Base-by-base conservation (phyloP, 1,284 basidiomycete species). In the Cronartium quercuum region DNA sequence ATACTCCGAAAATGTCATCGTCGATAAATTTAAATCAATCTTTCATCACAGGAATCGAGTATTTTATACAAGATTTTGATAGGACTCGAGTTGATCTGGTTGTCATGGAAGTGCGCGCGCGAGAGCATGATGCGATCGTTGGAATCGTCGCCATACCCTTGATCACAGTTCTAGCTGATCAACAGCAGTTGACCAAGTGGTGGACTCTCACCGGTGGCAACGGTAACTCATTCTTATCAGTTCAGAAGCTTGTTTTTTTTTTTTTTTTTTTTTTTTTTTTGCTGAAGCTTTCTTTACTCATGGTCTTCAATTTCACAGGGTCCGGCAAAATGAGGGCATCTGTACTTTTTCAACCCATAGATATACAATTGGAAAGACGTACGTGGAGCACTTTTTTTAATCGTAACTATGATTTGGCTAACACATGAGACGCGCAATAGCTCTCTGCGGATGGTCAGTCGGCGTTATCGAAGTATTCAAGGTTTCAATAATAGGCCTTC, bases 331-430 rank as follows among this genome's bases (percentile, higher is more conserved):
- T 55, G 51, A n/a, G 51, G 51, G 51, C 51, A 10, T 55, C 51
- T 21, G 51, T 55, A 29, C 51, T 55, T 55, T 55, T 55, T 29
- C 51, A 55, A 29, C 51, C 51, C 6, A 10, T 55, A 21, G 51
- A 55, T 55, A 55, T 55, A n/a, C n/a, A 55, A 29, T 55, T 55
- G 18, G 51, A 55, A 55, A 55, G 51, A 55, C 51, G 51, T 55
- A 6, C 7, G 51, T 55, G n/a, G 29, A 21, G 3, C 18, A 55
- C 29, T 3, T n/a, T 55, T 7, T 12, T 1, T 55, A 2, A 1
- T 21, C 18, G n/a, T n/a, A 3, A 29, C n/a, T 29, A 6, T 9
- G 9, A 55, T 21, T 6, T 55, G 51, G 29, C 51, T 55, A 2
- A 55, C 29, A 29, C 51, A 7, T 55, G 51, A 21, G 51, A 55